phyloP scores from a whole-genome alignment of 352 stramenopile genomes.

The Phytophthora parvispora region DNA sequence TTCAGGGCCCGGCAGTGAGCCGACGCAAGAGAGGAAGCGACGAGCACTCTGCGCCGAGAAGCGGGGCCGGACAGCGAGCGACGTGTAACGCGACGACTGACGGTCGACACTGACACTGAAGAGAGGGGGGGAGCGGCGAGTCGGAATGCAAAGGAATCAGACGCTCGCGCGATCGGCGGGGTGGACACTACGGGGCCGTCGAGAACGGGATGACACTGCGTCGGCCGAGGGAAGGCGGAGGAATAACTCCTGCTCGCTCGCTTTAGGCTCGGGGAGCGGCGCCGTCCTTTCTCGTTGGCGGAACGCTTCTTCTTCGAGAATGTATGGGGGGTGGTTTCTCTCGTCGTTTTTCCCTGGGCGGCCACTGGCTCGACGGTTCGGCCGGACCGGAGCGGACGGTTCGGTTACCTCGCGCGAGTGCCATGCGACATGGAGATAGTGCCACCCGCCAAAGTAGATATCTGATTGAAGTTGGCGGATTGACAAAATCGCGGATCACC shows the following conservation, averaged over 20 bases:
- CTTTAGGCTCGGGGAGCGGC: background rate
- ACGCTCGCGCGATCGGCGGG: background rate
- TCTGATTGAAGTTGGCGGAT: slow-evolving; percentile 28
- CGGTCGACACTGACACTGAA: slow-evolving; percentile 4
- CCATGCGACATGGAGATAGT: slow-evolving; percentile 7
- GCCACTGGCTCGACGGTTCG: slow-evolving; percentile 45
- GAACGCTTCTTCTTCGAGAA: slow-evolving; percentile 32
- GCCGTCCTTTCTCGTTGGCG: slow-evolving; percentile 1
- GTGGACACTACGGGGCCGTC: background rate
- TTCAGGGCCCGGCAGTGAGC: slow-evolving; percentile 7
- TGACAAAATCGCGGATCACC: no score
- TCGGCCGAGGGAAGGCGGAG: slow-evolving; percentile 4
- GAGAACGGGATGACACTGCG: background rate
- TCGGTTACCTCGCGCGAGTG: slow-evolving; percentile 28
- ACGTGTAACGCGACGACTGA: slow-evolving; percentile 19
- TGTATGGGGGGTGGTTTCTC: slow-evolving; percentile 22
- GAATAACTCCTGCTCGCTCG: slow-evolving; percentile 12
- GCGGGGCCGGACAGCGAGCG: slow-evolving; percentile 8
- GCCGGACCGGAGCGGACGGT: slow-evolving; percentile 27
- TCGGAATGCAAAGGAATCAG: slow-evolving; percentile 39
- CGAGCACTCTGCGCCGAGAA: slow-evolving; percentile 14
- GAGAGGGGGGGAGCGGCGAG: slow-evolving; percentile 9
- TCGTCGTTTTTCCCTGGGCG: slow-evolving; percentile 18
- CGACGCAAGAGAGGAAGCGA: slow-evolving; percentile 10
- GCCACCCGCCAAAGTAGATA: slow-evolving; percentile 14